Percentiles rank a stretch among this genome's conserved stretches.
These are phyloP conservation scores for Alternaria viburni DNA, from an alignment of 2,329 filamentous ascomycete genomes.

Conservation along the genomic window DNA sequence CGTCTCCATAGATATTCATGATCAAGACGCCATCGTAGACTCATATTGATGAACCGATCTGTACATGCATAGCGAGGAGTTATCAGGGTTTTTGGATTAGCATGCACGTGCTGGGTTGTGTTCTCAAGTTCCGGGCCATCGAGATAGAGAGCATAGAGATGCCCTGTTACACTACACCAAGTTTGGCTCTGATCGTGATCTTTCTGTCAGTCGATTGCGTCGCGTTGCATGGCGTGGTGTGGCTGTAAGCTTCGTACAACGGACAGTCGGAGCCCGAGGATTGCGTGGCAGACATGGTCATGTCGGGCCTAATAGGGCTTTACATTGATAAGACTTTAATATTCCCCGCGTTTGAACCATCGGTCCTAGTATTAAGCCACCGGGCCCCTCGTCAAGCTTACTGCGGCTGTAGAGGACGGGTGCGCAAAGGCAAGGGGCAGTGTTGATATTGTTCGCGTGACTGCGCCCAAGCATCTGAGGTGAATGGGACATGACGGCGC, in stretches of 20 bases:
- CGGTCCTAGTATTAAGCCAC: neutral
- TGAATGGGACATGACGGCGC: neutral
- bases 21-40: conserved; percentile 42
- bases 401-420: neutral
- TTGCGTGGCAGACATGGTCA: neutral
- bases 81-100: neutral
- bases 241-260: neutral
- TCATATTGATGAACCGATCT: neutral
- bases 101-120: neutral
- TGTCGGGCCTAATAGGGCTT: neutral
- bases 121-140: neutral
- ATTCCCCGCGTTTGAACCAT: neutral
- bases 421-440: conserved; percentile 1
- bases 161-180: neutral
- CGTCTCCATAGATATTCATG: conserved; percentile 42
- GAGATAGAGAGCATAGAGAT: neutral
- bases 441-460: conserved; percentile 15
- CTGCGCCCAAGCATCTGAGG: neutral
- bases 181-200: neutral
- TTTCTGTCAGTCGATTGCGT: neutral
- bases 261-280: neutral
- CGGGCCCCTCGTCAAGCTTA: neutral
- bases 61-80: conserved; percentile 44
- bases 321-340: neutral
- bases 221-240: neutral